Conservation (phyloP, 306 rosid genomes). For the Coriaria nepalensis region DNA sequence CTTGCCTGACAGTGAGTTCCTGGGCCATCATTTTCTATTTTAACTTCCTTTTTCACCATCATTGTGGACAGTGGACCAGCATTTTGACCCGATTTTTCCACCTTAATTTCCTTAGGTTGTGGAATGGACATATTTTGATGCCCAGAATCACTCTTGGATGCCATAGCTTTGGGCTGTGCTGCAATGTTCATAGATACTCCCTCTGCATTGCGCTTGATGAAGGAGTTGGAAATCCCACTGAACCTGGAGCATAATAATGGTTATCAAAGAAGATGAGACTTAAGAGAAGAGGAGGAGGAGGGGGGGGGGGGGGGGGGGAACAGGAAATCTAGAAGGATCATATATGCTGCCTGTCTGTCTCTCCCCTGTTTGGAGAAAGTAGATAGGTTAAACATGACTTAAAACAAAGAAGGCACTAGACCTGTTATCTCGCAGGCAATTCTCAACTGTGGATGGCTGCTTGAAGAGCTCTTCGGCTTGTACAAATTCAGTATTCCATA, state of each 20-base stretch:
- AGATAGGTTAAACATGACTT: background rate
- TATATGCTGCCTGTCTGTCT: no score
- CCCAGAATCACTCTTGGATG: slow-evolving; percentile 20
- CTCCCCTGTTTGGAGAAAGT: no score
- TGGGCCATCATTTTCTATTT: slow-evolving; percentile 38
- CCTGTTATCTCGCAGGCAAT: slow-evolving; percentile 96
- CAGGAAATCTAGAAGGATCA: no score
- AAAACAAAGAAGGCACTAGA: slow-evolving; percentile 7
- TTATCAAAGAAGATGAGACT: slow-evolving; percentile 9
- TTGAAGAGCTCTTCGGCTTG: slow-evolving; percentile 89
- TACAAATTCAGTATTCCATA: slow-evolving; percentile 84
- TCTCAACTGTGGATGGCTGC: slow-evolving; percentile 54
- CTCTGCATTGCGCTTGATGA: slow-evolving; percentile 44
- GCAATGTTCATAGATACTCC: slow-evolving; percentile 24
- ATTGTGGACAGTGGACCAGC: slow-evolving; percentile 26
- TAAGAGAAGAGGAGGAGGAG: background rate
- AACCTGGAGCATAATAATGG: slow-evolving; percentile 42
- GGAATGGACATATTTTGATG: slow-evolving; percentile 13
- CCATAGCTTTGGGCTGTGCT: slow-evolving; percentile 25
- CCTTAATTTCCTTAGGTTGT: slow-evolving; percentile 25
- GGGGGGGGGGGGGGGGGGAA: no score
- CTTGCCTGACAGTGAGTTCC: slow-evolving; percentile 28
- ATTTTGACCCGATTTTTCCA: slow-evolving; percentile 24
- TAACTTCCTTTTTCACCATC: slow-evolving; percentile 39
- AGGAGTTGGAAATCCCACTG: slow-evolving; percentile 63